These are phyloP conservation scores for Monosporascus sp. DNA, from an alignment of 2,329 filamentous ascomycete genomes.

Conservation along the genomic window DNA sequence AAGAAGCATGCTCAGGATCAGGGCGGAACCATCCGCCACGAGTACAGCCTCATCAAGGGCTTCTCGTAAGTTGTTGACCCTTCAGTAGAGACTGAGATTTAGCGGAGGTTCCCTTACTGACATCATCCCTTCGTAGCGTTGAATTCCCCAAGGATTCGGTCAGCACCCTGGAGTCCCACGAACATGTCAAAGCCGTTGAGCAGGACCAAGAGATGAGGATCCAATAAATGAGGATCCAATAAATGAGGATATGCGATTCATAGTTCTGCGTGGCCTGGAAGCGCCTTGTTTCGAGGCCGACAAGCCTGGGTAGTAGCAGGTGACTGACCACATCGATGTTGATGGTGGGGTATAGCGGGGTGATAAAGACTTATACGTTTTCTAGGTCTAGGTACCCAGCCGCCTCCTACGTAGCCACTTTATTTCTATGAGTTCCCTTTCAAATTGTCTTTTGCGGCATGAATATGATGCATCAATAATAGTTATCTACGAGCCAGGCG, in stretches of 20 bases:
- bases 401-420: too few species aligned
- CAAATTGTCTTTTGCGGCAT: too few species aligned
- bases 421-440: too few species aligned
- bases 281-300: background rate
- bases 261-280: background rate
- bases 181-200: slow-evolving; percentile 52
- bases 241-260: slow-evolving; percentile 24
- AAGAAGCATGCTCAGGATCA: slow-evolving; percentile 70
- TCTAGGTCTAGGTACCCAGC: too few species aligned
- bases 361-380: background rate
- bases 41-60: slow-evolving; percentile 84
- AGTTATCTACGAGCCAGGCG: too few species aligned
- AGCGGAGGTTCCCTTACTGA: too few species aligned
- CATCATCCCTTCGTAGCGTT: slow-evolving; percentile 49
- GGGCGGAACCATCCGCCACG: slow-evolving; percentile 77
- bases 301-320: background rate
- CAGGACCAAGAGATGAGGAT: slow-evolving; percentile 63
- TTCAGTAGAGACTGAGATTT: too few species aligned
- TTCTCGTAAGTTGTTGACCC: slow-evolving; percentile 66
- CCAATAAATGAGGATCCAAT: slow-evolving; percentile 62
- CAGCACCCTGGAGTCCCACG: slow-evolving; percentile 52
- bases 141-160: slow-evolving; percentile 64
- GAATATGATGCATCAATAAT: too few species aligned
- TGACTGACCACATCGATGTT: background rate
- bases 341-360: background rate